These are phyloP conservation scores for Phlyctochytrium planicorne DNA, from an alignment of 192 early-diverging fungal species.

Conservation along the genomic window DNA sequence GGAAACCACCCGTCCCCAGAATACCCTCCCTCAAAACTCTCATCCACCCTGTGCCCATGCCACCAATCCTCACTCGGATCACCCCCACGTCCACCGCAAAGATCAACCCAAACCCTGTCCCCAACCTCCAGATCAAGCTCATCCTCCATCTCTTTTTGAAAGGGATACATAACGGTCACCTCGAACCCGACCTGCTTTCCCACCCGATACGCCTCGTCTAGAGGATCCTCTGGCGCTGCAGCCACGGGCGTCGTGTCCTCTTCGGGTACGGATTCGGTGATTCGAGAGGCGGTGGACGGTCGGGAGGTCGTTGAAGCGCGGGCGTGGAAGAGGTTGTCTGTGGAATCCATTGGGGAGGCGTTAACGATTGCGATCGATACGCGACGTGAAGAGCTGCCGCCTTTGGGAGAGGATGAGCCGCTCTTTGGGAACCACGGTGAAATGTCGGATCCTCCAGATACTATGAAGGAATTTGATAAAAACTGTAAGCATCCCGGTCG, in stretches of 20 bases:
- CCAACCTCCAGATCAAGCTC: slow-evolving; percentile 42
- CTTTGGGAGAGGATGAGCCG: too few species aligned
- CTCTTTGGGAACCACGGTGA: too few species aligned
- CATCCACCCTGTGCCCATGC: slow-evolving; percentile 22
- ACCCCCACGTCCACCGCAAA: slow-evolving; percentile 22
- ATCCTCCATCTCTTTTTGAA: slow-evolving; percentile 34
- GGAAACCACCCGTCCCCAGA: slow-evolving; percentile 41
- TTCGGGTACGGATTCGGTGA: too few species aligned
- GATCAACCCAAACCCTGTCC: slow-evolving; percentile 18
- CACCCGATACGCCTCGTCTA: neutral
- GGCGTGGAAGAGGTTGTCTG: too few species aligned
- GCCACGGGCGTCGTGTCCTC: neutral
- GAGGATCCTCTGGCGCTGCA: neutral
- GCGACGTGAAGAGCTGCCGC: too few species aligned
- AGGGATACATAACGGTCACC: slow-evolving; percentile 41
- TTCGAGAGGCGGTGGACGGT: too few species aligned
- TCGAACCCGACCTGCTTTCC: slow-evolving; percentile 11
- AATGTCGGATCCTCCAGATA: too few species aligned
- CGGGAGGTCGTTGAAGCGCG: too few species aligned
- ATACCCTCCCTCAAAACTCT: slow-evolving; percentile 3
- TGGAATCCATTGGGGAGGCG: too few species aligned
- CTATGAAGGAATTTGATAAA: too few species aligned
- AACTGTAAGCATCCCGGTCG: too few species aligned
- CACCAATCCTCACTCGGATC: slow-evolving; percentile 36
- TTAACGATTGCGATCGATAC: too few species aligned